phyloP scores from a whole-genome alignment of 495 filamentous ascomycete species.

The Neurospora sp. region DNA sequence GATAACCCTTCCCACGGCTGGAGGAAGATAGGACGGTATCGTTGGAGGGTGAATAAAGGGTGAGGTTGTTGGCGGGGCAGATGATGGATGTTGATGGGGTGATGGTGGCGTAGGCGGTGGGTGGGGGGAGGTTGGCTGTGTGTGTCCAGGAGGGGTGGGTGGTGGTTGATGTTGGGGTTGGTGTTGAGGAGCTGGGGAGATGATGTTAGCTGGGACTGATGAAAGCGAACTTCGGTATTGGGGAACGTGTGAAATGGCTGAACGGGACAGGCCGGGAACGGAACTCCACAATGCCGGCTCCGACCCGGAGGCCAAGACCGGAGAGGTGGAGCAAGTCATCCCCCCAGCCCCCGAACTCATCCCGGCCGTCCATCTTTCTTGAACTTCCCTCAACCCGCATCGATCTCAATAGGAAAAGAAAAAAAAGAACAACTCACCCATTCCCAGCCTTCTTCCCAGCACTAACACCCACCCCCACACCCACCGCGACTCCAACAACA shows the following conservation, averaged over 20 bases:
- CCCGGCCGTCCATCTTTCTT: not conserved
- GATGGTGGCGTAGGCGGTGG: constrained; percentile 4
- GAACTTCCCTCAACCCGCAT: not conserved
- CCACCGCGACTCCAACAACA: constrained; percentile 20
- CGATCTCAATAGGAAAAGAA: not conserved
- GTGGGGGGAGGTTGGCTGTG: constrained; percentile 4
- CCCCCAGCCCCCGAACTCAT: no score
- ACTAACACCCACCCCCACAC: constrained; percentile 21
- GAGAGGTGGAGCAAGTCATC: not conserved
- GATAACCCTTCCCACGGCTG: constrained; percentile 7
- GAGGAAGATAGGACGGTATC: not conserved
- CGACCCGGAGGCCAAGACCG: not conserved
- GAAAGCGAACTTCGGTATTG: no score
- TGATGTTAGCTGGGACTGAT: not conserved
- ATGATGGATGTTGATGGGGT: constrained; percentile 2
- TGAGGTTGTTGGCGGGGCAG: constrained; percentile 26
- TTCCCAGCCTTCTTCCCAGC: not conserved
- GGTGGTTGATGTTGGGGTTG: constrained; percentile 1
- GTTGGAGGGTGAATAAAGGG: constrained; percentile 16
- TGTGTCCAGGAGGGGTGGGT: not conserved
- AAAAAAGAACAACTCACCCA: constrained; percentile 2
- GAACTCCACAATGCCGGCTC: not conserved
- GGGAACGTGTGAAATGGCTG: not conserved
- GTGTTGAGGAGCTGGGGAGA: not conserved
- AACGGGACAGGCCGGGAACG: not conserved